Base-by-base conservation (phyloP, 768 basidiomycete genomes). In the Leccinum rimulosum region DNA sequence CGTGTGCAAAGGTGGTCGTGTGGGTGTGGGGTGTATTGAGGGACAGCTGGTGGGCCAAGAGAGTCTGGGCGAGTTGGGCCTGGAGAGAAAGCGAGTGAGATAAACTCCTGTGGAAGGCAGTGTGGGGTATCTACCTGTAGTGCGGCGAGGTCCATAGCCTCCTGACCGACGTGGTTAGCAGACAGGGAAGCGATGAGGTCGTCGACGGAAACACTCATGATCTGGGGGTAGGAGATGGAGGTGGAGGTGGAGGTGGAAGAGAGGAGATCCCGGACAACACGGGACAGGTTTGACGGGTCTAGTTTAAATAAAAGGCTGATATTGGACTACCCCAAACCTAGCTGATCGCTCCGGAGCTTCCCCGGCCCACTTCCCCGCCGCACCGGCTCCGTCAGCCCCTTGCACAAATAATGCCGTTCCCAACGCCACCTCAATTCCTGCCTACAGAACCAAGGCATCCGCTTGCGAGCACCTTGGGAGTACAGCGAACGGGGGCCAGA, bases 81-180 rank as follows among this genome's bases (percentile, higher is more conserved):
- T 81, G 54, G 48, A 50, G 48, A 22, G 31, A 27, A 56, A 28
- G 19, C 25, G 22, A 45, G 54, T 35, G 55, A 63, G 65, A 68
- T 68, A 66, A 63, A 25, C 58, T 47, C 17, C n/a, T 48, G 33
- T 45, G 49, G n/a, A 15, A 56, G 47, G 64, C 48, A 30, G 30
- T 69, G 64, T 22, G 60, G 65, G 62, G 58, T 60, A 64, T 40
- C 38, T 64, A 82, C 80, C 75, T 82, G 79, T 14, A 82, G 74
- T 27, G 75, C 69, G 50, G 78, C 78, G 60, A 82, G 73, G 70
- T 82, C 82, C 14, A 76, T 73, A n/a, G 80, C 79, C 64, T 82
- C 80, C 63, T 82, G 82, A 59, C 80, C 80, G 67, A 82, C 80
- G 75, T 82, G 80, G 67, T 74, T 79, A 2, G 76, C 64, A 47